Base-by-base conservation (phyloP, 768 basidiomycete species). In the Lactarius quietus region DNA sequence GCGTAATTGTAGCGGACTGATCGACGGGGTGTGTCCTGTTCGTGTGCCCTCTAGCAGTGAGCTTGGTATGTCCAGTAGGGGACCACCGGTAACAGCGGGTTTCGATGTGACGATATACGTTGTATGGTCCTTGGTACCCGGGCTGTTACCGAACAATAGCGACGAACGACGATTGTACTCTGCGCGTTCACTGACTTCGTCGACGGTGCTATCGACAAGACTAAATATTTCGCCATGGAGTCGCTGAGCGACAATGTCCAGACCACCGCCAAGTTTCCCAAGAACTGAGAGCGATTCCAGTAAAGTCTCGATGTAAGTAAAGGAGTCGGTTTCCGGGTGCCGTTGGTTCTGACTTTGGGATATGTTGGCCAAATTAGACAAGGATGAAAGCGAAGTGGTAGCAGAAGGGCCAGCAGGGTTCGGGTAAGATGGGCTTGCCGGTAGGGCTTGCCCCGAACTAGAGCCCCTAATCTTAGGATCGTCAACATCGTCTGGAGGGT, bases 311-410 rank as follows among this genome's bases (percentile, higher is more conserved):
- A 98, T 88, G 72, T 98, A 98, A 5, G 86, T 76, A 76, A 97
- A 99, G 0, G 93, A 94, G 73, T 99, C 93, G 12, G 86, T 82
- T 77, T 99, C 97, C 5, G 95, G 94, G 71, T 95, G 95, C 52
- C 69, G 73, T 62, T 66, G 61, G 60, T 69, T 70, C 28, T 73
- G 71, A 6, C 60, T 55, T 38, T 61, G 62, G 10, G 60, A 55
- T 48, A 31, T 38, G 45, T 15, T 62, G 29, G 68, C 70, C 28
- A 56, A 53, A 52, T 66, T 71, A 36, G 69, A 65, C 17, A 69
- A 31, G 6, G 72, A 64, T 3, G 71, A 54, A 33, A 66, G 59
- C 15, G 70, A 66, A n/a, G 73, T 48, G 10, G 71, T 66, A 5
- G 69, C 48, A 17, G 72, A 74, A 20, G 70, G 62, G 6, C 61